phyloP scores from a whole-genome alignment of 345 rosid genomes.

The Gossypium australe region DNA sequence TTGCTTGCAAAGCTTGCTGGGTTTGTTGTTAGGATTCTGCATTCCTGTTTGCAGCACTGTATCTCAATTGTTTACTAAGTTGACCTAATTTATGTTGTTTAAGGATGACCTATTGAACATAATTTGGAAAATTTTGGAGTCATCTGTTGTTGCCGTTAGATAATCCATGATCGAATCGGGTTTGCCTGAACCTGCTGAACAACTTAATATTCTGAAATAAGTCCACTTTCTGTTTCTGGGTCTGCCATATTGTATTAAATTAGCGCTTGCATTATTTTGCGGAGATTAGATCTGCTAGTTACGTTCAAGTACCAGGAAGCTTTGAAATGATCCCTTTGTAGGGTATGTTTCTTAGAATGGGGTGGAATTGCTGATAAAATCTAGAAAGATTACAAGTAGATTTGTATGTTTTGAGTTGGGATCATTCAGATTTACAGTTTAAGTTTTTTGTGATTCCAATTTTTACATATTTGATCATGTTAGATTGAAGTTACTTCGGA shows the following conservation, averaged over 20 bases:
- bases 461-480: no score
- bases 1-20: constrained; percentile 32
- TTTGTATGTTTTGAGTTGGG: no score
- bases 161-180: constrained; percentile 15
- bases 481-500: no score
- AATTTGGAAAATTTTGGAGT: constrained; percentile 34
- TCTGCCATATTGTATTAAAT: not conserved
- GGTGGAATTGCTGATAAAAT: no score
- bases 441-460: no score
- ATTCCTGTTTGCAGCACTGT: constrained; percentile 31
- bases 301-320: not conserved
- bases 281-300: not conserved
- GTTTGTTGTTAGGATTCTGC: constrained; percentile 28
- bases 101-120: constrained; percentile 25
- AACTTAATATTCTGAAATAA: constrained; percentile 24
- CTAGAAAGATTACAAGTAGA: no score
- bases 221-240: constrained; percentile 13
- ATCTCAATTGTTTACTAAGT: constrained; percentile 21
- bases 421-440: no score
- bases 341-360: no score
- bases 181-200: constrained; percentile 23
- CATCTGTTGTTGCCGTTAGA: constrained; percentile 25
- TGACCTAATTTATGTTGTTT: constrained; percentile 26
- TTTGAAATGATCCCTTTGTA: not conserved
- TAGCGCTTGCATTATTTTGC: not conserved